Conservation (phyloP, 2,329 filamentous ascomycete species). For the Colletotrichum musae region DNA sequence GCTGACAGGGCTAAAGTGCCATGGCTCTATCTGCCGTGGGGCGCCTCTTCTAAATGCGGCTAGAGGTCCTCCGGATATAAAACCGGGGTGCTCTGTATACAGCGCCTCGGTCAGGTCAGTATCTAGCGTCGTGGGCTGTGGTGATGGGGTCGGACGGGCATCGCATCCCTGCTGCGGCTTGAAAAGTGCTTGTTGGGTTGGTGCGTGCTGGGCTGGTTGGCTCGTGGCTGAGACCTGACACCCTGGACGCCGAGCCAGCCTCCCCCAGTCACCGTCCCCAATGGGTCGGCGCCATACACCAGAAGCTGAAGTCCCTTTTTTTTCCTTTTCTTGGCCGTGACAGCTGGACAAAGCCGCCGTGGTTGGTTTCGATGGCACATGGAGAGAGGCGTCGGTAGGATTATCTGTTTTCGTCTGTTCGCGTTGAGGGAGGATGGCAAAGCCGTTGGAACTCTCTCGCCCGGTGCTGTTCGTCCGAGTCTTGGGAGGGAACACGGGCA, state of each 20-base stretch:
- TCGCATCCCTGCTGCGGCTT: slow-evolving; percentile 35
- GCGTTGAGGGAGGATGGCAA: neutral
- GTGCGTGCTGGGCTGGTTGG: slow-evolving; percentile 7
- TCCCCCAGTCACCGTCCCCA: slow-evolving; percentile 2
- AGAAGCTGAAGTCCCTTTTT: slow-evolving; percentile 20
- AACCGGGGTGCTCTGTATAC: too few species aligned
- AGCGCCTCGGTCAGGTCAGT: neutral
- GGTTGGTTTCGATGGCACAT: slow-evolving; percentile 6
- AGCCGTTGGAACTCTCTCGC: neutral
- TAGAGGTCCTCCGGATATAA: too few species aligned
- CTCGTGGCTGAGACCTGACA: slow-evolving; percentile 36
- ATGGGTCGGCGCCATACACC: slow-evolving; percentile 8
- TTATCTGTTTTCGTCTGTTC: neutral
- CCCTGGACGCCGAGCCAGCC: slow-evolving; percentile 28
- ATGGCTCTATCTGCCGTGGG: too few species aligned
- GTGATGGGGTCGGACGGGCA: neutral
- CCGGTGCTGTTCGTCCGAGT: too few species aligned
- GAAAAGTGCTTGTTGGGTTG: slow-evolving; percentile 7
- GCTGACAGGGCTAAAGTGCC: too few species aligned
- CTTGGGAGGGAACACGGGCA: neutral
- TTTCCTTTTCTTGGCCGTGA: neutral
- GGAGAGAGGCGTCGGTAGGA: slow-evolving; percentile 6
- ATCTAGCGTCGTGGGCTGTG: slow-evolving; percentile 26
- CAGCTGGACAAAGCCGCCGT: slow-evolving; percentile 1
- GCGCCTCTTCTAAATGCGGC: too few species aligned